These are phyloP conservation scores for Trichoderma sp. DNA, from an alignment of 2,329 filamentous ascomycete species.

Conservation along the genomic window DNA sequence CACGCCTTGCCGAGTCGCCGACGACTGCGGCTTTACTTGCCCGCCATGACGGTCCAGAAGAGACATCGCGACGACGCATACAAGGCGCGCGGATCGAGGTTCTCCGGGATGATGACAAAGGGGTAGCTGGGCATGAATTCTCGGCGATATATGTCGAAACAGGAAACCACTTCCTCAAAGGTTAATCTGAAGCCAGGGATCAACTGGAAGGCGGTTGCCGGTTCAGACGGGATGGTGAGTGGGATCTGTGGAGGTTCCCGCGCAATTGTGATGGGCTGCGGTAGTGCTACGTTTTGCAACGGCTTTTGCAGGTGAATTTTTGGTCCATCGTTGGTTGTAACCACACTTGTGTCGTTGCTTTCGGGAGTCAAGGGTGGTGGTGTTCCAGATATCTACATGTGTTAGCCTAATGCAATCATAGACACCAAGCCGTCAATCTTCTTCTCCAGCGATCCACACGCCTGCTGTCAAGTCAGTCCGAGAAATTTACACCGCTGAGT, in stretches of 20 bases:
- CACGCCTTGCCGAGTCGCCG: slow-evolving; percentile 32
- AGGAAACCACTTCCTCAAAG: slow-evolving; percentile 32
- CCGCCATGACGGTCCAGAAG: slow-evolving; percentile 38
- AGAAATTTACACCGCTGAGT: neutral
- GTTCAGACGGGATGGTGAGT: neutral
- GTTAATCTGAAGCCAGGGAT: slow-evolving; percentile 37
- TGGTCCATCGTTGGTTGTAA: neutral
- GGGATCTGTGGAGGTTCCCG: neutral
- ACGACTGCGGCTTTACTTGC: slow-evolving; percentile 32
- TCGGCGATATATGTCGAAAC: slow-evolving; percentile 34
- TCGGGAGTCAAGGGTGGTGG: slow-evolving; percentile 22
- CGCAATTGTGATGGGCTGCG: neutral
- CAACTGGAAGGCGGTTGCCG: slow-evolving; percentile 26
- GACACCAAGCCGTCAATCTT: slow-evolving; percentile 42
- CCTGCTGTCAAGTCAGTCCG: slow-evolving; percentile 22
- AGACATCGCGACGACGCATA: slow-evolving; percentile 33
- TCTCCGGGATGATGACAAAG: slow-evolving; percentile 35
- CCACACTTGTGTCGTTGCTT: slow-evolving; percentile 1
- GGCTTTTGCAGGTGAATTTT: neutral
- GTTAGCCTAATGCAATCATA: slow-evolving; percentile 33
- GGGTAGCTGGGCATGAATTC: slow-evolving; percentile 37
- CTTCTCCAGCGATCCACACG: slow-evolving; percentile 37
- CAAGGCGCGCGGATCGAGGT: slow-evolving; percentile 30
- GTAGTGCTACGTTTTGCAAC: neutral
- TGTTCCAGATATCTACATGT: slow-evolving; percentile 23